Evolutionary conservation across 2,329 filamentous ascomycete genomes (phyloP), one percentile per base, ranked within the genome.

Genomic region (Fusarium newnesense): DNA sequence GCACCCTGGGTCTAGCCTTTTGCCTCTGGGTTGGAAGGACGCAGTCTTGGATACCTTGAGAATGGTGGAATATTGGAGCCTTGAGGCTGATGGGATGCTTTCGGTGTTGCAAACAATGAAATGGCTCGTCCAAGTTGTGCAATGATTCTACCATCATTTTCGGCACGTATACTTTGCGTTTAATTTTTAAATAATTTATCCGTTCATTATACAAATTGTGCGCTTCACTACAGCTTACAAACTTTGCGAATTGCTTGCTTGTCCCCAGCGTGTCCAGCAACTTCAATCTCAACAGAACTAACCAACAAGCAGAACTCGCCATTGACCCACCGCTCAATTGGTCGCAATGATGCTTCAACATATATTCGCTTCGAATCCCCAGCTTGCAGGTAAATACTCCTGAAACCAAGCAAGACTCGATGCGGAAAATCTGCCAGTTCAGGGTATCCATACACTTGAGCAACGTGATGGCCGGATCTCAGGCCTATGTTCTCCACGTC

Each of bases 361-460:
- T 7, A 11, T 11, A 53, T 18, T 15, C 24, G n/a, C 36, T n/a
- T 53, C 12, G 36, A 30, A 9, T 53, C 34, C 7, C 24, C 9
- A 4, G 50, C 26, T 28, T 16, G 34, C 6, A 53, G 19, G 13
- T 18, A 26, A 9, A 16, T 24, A 19, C 18, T 39, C 32, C 11
- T 24, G 4, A 53, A 53, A 4, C 50, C 50, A 39, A 53, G 50
- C 18, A 53, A 28, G 18, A 53, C 50, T 10, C 24, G 50, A 15
- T 21, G 24, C 9, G 50, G 50, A 12, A 39, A 53, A 8, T 53
- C 50, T 11, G 9, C 24, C 32, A 39, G 39, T 11, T 30, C 21
- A 4, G 50, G 34, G 7, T 53, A 53, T 8, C 69, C 75, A 28
- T 77, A 77, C 8, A 75, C 67, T 40, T 77, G 75, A 10, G 62